Evolutionary conservation across 169 alveolate species (phyloP).

Genomic region (Theileria equi): DNA sequence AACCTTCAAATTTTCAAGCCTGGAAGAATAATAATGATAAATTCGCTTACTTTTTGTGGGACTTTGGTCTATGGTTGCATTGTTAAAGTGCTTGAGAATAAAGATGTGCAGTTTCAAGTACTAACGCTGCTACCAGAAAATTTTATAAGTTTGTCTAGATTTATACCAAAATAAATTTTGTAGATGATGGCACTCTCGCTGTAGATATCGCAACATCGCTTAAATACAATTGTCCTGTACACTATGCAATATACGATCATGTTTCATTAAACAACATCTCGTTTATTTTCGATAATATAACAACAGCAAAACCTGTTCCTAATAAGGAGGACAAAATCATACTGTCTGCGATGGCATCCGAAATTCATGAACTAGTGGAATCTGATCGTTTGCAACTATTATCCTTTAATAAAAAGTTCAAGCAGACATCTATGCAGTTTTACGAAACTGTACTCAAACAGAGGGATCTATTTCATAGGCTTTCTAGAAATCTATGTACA

Average conservation of each 20-base stretch:
- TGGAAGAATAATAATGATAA: constrained; percentile 59
- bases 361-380: constrained; percentile 61
- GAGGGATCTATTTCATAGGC: constrained; percentile 64
- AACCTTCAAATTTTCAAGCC: constrained; percentile 32
- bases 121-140: constrained; percentile 25
- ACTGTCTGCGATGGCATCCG: constrained; percentile 58
- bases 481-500: constrained; percentile 64
- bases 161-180: neutral
- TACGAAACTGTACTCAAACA: constrained; percentile 70
- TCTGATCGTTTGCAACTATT: constrained; percentile 64
- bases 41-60: constrained; percentile 28
- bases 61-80: constrained; percentile 43
- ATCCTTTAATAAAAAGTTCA: constrained; percentile 67
- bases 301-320: too few species aligned
- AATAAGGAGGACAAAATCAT: too few species aligned
- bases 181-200: neutral
- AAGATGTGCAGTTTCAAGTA: constrained; percentile 20
- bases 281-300: constrained; percentile 61
- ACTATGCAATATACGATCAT: constrained; percentile 59
- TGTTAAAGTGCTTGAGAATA: constrained; percentile 16
- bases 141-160: constrained; percentile 19
- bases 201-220: too few species aligned
- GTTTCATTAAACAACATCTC: constrained; percentile 58
- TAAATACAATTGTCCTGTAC: too few species aligned
- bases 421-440: constrained; percentile 65